Percentiles rank a stretch among this genome's conserved stretches.
Evolutionary conservation across 2,329 filamentous ascomycete genomes (phyloP).

Genomic region (Didymella arachidicola): DNA sequence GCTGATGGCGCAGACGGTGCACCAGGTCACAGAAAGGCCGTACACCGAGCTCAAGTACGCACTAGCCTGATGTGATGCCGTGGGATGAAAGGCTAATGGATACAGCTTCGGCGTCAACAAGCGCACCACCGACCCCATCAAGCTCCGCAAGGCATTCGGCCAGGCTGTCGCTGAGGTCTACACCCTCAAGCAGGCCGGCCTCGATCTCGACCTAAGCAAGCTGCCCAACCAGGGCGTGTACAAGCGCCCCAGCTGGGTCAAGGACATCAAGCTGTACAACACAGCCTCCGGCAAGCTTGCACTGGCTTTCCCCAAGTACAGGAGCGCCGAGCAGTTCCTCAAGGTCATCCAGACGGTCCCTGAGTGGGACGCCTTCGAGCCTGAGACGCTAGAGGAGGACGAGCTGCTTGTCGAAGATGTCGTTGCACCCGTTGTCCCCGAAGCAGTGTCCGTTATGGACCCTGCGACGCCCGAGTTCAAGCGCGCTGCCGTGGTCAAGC

Average conservation of each 20-base stretch:
- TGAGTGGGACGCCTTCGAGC: constrained; percentile 21
- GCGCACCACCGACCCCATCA: constrained; percentile 23
- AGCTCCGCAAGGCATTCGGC: constrained; percentile 56
- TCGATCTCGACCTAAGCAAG: constrained; percentile 38
- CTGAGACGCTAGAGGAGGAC: constrained; percentile 20
- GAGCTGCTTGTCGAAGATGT: constrained; percentile 33
- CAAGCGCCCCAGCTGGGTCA: constrained; percentile 38
- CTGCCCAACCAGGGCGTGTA: constrained; percentile 42
- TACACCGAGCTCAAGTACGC: constrained; percentile 38
- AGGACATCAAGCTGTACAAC: constrained; percentile 37
- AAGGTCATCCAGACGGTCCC: constrained; percentile 34
- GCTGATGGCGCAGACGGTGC: constrained; percentile 39
- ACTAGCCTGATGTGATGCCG: background rate
- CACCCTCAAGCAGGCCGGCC: constrained; percentile 50
- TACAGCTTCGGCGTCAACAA: constrained; percentile 36
- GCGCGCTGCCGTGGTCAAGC: constrained; percentile 39
- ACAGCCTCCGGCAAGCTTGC: constrained; percentile 31
- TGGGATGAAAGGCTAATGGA: background rate
- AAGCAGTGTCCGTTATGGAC: constrained; percentile 35
- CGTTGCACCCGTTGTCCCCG: constrained; percentile 24
- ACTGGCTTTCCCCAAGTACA: constrained; percentile 33
- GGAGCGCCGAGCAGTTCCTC: constrained; percentile 34
- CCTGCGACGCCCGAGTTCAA: constrained; percentile 37
- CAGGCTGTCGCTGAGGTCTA: constrained; percentile 65
- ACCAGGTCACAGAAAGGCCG: constrained; percentile 46